These are phyloP conservation scores for Akanthomyces dipterigenus DNA, from an alignment of 2,329 filamentous ascomycete genomes.

Conservation along the genomic window DNA sequence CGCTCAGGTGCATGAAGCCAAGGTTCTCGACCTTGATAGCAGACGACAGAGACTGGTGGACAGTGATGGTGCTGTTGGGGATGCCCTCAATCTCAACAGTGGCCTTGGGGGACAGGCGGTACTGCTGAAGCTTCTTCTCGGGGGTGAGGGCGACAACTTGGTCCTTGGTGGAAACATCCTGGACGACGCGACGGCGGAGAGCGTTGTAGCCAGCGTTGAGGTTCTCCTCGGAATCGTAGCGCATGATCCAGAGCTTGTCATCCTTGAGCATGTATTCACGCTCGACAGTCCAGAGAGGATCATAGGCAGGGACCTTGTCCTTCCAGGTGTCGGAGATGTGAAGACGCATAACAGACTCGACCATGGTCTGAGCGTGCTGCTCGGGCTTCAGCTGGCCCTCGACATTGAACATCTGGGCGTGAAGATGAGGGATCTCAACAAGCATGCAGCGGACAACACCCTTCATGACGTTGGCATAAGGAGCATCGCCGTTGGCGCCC, in stretches of 20 bases:
- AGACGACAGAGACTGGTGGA: conserved; percentile 7
- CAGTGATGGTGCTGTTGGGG: conserved; percentile 3
- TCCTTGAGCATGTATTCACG: conserved; percentile 13
- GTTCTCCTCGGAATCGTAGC: conserved; percentile 4
- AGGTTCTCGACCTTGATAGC: conserved; percentile 10
- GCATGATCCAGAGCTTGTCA: conserved; percentile 10
- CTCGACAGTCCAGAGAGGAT: conserved; percentile 12
- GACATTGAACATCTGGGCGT: conserved; percentile 11
- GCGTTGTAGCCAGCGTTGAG: conserved; percentile 14
- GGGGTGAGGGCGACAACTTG: conserved; percentile 10
- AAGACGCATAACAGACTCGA: conserved; percentile 9
- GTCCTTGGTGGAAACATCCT: conserved; percentile 7
- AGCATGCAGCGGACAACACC: conserved; percentile 12
- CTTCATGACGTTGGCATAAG: conserved; percentile 12
- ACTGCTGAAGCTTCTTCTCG: conserved; percentile 12
- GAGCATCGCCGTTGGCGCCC: conserved; percentile 11
- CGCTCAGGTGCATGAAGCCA: conserved; percentile 10
- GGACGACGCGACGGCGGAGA: conserved; percentile 10
- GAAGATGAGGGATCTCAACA: conserved; percentile 10
- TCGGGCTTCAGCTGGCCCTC: conserved; percentile 11
- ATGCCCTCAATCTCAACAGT: conserved; percentile 10
- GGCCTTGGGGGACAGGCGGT: conserved; percentile 9
- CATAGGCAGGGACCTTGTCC: conserved; percentile 11
- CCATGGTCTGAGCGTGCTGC: conserved; percentile 4
- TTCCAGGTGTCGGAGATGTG: conserved; percentile 12